phyloP scores from a whole-genome alignment of 331 rosid species.

The Rhamnella rubrinervis region DNA sequence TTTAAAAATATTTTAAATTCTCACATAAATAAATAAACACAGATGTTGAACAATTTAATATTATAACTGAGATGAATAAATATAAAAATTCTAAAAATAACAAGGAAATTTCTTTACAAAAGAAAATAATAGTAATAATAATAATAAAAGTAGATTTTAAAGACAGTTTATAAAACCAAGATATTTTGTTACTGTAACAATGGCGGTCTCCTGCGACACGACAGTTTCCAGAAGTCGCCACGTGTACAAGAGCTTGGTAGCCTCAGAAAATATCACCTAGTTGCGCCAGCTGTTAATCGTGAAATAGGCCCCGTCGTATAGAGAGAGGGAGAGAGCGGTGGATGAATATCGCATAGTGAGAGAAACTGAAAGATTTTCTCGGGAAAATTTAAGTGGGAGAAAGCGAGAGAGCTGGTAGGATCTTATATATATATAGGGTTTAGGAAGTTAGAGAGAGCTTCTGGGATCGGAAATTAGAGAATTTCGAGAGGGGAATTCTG shows the following conservation, averaged over 20 bases:
- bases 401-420: no score
- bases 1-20: no score
- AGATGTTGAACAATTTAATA: no score
- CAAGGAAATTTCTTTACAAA: no score
- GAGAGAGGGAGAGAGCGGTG: background rate
- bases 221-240: slow-evolving; percentile 53
- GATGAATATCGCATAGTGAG: background rate
- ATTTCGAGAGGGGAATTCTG: slow-evolving; percentile 13
- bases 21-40: no score
- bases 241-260: slow-evolving; percentile 42
- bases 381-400: no score
- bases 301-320: background rate
- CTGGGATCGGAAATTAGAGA: background rate
- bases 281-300: slow-evolving; percentile 6
- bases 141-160: background rate
- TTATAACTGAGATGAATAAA: no score
- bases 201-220: slow-evolving; percentile 55
- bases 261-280: slow-evolving; percentile 40
- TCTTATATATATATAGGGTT: no score
- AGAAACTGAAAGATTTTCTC: background rate
- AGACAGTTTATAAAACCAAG: background rate
- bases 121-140: background rate
- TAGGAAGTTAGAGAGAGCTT: no score
- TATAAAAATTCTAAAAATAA: no score
- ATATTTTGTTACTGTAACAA: slow-evolving; percentile 33